Evolutionary conservation across 495 filamentous ascomycete genomes (phyloP).

Genomic region (Symbiotaphrina buchneri): DNA sequence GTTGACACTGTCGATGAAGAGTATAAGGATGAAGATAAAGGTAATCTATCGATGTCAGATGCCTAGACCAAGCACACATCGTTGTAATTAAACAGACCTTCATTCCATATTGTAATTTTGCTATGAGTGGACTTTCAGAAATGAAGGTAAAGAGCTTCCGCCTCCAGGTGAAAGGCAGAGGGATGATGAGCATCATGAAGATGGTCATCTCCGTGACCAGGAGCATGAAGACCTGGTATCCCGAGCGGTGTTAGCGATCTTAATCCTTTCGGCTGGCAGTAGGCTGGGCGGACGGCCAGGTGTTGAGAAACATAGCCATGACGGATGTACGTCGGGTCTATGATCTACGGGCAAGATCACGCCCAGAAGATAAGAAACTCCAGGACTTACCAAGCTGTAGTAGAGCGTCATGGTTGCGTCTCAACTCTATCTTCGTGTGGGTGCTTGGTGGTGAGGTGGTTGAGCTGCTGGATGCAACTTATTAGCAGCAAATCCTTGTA

Average conservation of each 20-base stretch:
- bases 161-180: constrained; percentile 68
- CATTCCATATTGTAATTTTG: constrained; percentile 63
- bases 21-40: constrained; percentile 93
- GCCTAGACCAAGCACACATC: constrained; percentile 24
- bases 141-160: constrained; percentile 85
- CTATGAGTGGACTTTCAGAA: constrained; percentile 63
- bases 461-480: too few species aligned
- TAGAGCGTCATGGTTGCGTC: constrained; percentile 88
- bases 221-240: constrained; percentile 66
- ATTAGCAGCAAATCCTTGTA: too few species aligned
- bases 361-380: constrained; percentile 4
- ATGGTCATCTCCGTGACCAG: constrained; percentile 83
- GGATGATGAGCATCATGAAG: constrained; percentile 81
- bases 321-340: neutral
- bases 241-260: constrained; percentile 5
- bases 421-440: too few species aligned
- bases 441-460: too few species aligned
- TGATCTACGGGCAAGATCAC: constrained; percentile 1
- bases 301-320: neutral
- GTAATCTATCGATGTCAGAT: constrained; percentile 60
- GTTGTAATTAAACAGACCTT: constrained; percentile 24
- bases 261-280: neutral
- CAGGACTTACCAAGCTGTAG: constrained; percentile 69
- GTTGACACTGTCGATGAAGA: constrained; percentile 97
- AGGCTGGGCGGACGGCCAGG: neutral